A percentile compares a stretch with the other conserved stretches of the same genome.
Conservation (phyloP, 2,329 filamentous ascomycete species). For the Beauveria asiatica region DNA sequence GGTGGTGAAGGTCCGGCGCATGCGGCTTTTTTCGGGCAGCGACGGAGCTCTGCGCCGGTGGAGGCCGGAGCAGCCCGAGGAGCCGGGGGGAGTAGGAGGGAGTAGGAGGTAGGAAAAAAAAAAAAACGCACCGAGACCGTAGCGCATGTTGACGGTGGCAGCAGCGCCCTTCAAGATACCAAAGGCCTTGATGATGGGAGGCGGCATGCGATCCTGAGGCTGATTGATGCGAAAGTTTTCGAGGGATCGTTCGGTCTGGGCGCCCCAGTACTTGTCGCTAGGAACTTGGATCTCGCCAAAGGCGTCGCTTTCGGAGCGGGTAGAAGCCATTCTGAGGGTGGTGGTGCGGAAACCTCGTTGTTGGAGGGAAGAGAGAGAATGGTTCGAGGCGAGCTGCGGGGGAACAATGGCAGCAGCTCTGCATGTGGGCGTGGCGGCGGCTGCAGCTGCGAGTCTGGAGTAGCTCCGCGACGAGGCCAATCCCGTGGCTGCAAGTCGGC, state of each 20-base stretch:
- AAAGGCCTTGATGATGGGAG: constrained; percentile 84
- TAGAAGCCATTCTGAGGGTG: constrained; percentile 40
- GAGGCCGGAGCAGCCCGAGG: background rate
- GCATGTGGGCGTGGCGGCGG: constrained; percentile 5
- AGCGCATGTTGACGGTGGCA: constrained; percentile 91
- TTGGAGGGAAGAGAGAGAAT: constrained; percentile 1
- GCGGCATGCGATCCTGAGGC: constrained; percentile 96
- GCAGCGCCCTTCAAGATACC: constrained; percentile 96
- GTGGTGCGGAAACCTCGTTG: constrained; percentile 15
- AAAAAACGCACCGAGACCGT: constrained; percentile 58
- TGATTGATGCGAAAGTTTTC: constrained; percentile 99
- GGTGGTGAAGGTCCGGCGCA: background rate
- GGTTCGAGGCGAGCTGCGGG: constrained; percentile 2
- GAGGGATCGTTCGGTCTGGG: constrained; percentile 91
- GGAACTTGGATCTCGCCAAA: constrained; percentile 95
- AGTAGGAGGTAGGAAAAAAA: no score
- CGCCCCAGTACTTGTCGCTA: constrained; percentile 95
- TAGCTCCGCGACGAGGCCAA: constrained; percentile 1
- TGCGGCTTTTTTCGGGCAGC: constrained; percentile 4
- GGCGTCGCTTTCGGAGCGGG: constrained; percentile 88
- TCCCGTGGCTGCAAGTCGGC: background rate
- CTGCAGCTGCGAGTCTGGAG: constrained; percentile 4
- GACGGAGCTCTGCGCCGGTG: background rate
- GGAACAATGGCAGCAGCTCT: background rate
- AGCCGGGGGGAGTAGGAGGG: background rate